Evolutionary conservation across 2,329 filamentous ascomycete species (phyloP), one percentile per base, ranked within the genome.

Genomic region (Thelonectria discophora): DNA sequence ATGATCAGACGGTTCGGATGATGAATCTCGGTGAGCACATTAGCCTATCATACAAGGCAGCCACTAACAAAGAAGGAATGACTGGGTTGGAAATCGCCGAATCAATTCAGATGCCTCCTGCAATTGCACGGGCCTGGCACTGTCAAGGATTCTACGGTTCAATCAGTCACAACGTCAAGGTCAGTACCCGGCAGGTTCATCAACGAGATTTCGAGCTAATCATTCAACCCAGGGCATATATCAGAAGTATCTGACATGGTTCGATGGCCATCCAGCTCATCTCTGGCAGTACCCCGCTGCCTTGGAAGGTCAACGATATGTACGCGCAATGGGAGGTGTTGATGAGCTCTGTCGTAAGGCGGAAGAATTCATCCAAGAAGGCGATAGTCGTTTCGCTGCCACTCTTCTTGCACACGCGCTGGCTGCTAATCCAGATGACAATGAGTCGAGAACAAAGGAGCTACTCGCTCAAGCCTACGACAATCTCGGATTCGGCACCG

Each of bases 31-130:
- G 54, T 56, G 49, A 1, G 24, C 3, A 9, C 13, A 13, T 3
- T 8, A 17, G 7, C 4, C 24, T 11, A 17, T 9, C 15, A n/a
- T 34, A 34, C 13, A 11, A 7, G 3, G 10, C 4, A n/a, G 5
- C 3, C 10, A 12, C 54, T 56, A 18, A 56, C 37, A 6, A 21
- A 37, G 12, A 64, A 11, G 78, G 78, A 1, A 48, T 72, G 62
- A 78, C 72, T 1, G 75, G 76, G 0, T 62, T 71, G 8, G 78
- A 80, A 60, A 80, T 80, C 37, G 79, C 78, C 3, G 78, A 80
- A 62, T 37, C 54, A 9, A 65, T 80, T 9, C 50, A 46, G 11
- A 58, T 80, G 2, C 77, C 79, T 3, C 72, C 73, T 0, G 60
- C 64, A 3, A 65, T 80, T 15, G 45, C 49, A 1, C 58, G 45